phyloP scores from a whole-genome alignment of 305 asterid species.

The Solanum chacoense region DNA sequence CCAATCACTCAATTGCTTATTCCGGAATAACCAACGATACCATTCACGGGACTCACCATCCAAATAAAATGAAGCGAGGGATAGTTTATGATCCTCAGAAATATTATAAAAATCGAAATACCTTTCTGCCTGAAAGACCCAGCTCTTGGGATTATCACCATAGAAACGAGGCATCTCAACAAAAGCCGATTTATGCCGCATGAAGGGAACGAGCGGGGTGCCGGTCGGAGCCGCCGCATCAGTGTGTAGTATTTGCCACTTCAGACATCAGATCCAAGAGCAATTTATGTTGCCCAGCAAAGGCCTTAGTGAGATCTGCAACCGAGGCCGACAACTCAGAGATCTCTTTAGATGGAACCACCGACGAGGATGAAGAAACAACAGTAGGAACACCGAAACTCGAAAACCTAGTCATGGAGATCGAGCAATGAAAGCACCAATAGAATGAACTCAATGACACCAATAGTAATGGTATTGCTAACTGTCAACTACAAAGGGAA shows the following conservation, averaged over 20 bases:
- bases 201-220: not conserved
- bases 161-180: not conserved
- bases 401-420: not conserved
- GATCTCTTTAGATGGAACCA: not conserved
- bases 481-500: not conserved
- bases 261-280: not conserved
- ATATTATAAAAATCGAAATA: too few species aligned
- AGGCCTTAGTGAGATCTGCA: not conserved
- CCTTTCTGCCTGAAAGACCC: not conserved
- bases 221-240: not conserved
- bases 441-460: not conserved
- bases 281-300: not conserved
- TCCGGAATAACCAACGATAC: too few species aligned
- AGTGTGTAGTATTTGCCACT: not conserved
- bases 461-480: not conserved
- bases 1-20: too few species aligned
- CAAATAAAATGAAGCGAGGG: not conserved
- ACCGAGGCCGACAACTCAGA: not conserved
- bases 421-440: not conserved
- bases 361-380: not conserved
- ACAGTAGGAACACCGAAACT: not conserved
- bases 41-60: too few species aligned
- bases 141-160: not conserved
- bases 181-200: not conserved
- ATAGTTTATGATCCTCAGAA: not conserved